Conservation (phyloP, 192 early-diverging fungal species). For the Kickxella alabastrina region DNA sequence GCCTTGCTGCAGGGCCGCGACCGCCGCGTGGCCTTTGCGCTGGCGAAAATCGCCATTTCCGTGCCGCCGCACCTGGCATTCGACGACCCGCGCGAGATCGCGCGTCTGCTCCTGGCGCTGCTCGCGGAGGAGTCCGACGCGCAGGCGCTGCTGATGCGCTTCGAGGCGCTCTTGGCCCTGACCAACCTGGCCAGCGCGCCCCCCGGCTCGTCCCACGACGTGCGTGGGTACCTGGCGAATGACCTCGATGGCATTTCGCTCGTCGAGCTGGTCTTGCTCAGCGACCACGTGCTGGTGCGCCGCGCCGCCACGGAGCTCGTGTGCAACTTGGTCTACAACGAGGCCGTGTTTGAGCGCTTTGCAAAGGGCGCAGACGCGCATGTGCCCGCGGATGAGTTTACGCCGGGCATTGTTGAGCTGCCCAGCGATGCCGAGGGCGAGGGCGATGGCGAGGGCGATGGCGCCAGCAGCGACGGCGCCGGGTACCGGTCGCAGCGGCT, state of each 20-base stretch:
- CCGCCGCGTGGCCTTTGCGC: conserved; percentile 65
- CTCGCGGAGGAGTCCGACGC: conserved; percentile 43
- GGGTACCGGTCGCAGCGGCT: conserved; percentile 55
- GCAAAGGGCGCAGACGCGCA: conserved; percentile 35
- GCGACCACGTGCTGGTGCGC: conserved; percentile 72
- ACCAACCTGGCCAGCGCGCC: conserved; percentile 81
- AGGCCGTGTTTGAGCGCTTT: conserved; percentile 75
- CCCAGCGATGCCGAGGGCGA: conserved; percentile 15
- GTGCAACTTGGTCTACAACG: conserved; percentile 90
- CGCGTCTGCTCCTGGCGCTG: conserved; percentile 60
- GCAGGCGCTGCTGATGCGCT: conserved; percentile 62
- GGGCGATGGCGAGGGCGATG: conserved; percentile 4
- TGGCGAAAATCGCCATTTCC: conserved; percentile 93
- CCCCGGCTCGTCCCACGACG: conserved; percentile 53
- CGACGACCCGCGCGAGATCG: conserved; percentile 64
- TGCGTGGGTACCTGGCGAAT: conserved; percentile 59
- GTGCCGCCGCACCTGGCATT: conserved; percentile 87
- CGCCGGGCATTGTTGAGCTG: conserved; percentile 30
- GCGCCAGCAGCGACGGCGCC: neutral
- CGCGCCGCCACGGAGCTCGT: conserved; percentile 86
- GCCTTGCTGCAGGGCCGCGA: conserved; percentile 29
- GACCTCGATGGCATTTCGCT: conserved; percentile 60
- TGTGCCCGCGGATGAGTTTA: conserved; percentile 9
- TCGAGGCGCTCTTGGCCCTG: conserved; percentile 89
- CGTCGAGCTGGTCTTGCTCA: conserved; percentile 77